Evolutionary conservation across 768 basidiomycete genomes (phyloP).

Genomic region (Pleurotus tuoliensis): DNA sequence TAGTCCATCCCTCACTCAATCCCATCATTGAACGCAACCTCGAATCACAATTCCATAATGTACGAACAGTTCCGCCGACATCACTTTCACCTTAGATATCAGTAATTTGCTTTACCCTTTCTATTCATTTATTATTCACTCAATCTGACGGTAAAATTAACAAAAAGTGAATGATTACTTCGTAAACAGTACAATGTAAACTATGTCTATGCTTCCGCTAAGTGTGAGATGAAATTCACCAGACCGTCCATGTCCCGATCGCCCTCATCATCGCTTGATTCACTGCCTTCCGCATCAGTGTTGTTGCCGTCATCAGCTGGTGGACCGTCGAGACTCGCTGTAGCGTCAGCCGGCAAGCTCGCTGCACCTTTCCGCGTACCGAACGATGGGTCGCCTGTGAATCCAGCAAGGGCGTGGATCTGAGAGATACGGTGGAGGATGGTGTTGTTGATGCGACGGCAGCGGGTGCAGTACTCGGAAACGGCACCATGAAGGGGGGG

Average conservation of each 20-base stretch:
- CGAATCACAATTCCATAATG: no score
- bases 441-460: slow-evolving; percentile 5
- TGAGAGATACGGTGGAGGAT: slow-evolving; percentile 9
- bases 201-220: background rate
- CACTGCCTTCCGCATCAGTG: background rate
- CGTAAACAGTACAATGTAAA: background rate
- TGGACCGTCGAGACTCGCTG: background rate
- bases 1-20: no score
- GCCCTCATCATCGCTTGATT: background rate
- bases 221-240: background rate
- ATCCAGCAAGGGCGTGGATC: slow-evolving; percentile 9
- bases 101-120: no score
- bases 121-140: no score
- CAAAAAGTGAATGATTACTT: background rate
- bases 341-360: background rate
- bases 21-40: no score
- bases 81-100: no score
- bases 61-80: no score
- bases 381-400: slow-evolving; percentile 2
- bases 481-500: slow-evolving; percentile 12
- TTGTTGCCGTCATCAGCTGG: background rate
- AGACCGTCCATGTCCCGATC: background rate
- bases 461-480: background rate
- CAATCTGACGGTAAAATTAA: background rate
- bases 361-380: background rate